phyloP scores from a whole-genome alignment of 2,329 filamentous ascomycete species.

The Penicillium sp. region DNA sequence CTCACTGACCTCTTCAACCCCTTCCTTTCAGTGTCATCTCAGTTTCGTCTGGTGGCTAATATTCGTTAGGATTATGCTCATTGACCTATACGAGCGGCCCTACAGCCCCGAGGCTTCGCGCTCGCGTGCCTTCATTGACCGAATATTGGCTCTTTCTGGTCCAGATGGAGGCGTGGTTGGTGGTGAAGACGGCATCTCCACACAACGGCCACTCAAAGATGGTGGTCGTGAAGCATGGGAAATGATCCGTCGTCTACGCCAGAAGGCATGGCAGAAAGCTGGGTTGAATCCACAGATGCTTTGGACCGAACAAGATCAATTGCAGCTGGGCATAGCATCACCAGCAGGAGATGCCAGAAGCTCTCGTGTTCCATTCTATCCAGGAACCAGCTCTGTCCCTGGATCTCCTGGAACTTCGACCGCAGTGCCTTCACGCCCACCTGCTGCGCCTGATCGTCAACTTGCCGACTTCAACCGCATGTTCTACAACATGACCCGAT shows the following conservation, averaged over 20 bases:
- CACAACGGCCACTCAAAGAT: conserved; percentile 48
- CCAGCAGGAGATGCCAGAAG: conserved; percentile 20
- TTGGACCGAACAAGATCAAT: conserved; percentile 51
- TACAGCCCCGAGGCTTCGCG: conserved; percentile 47
- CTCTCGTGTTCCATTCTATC: conserved; percentile 13
- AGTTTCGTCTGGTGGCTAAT: conserved; percentile 6
- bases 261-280: conserved; percentile 52
- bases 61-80: conserved; percentile 47
- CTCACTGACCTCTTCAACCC: not conserved
- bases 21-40: not conserved
- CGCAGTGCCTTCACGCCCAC: not conserved
- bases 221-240: conserved; percentile 53
- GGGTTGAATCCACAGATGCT: conserved; percentile 49
- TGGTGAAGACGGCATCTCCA: conserved; percentile 48
- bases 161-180: conserved; percentile 50
- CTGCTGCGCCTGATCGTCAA: conserved; percentile 18
- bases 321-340: conserved; percentile 38
- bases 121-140: conserved; percentile 50
- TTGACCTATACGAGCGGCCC: conserved; percentile 52
- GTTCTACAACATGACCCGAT: conserved; percentile 41
- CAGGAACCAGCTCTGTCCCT: conserved; percentile 8
- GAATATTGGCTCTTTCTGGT: conserved; percentile 48
- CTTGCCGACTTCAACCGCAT: conserved; percentile 36
- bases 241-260: conserved; percentile 50
- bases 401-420: conserved; percentile 11